A percentile compares a stretch with the other conserved stretches of the same genome.
Evolutionary conservation across 192 early-diverging fungal genomes (phyloP).

Genomic region (Backusella sp.): DNA sequence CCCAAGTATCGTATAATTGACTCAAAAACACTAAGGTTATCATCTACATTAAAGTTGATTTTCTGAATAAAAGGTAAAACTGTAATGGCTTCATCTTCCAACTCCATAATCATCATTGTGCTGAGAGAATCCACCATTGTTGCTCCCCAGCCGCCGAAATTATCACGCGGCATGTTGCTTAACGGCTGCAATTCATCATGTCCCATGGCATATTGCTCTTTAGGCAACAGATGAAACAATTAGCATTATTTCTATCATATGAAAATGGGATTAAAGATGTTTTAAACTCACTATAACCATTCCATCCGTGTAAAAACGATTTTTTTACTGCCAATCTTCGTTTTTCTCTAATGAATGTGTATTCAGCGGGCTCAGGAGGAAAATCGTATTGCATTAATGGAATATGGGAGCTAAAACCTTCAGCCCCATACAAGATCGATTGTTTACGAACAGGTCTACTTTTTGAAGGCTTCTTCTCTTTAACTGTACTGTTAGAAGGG

Average conservation of each 20-base stretch:
- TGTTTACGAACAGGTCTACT: not conserved
- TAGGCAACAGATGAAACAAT: not conserved
- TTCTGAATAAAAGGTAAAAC: conserved; percentile 60
- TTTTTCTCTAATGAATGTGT: conserved; percentile 13
- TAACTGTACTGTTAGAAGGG: not conserved
- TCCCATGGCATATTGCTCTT: conserved; percentile 67
- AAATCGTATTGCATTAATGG: conserved; percentile 25
- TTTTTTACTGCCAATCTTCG: conserved; percentile 49
- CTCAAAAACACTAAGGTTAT: conserved; percentile 77
- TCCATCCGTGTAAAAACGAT: conserved; percentile 71
- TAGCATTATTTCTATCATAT: not conserved
- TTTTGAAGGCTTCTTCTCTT: too few relatives aligned
- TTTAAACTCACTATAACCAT: conserved; percentile 58
- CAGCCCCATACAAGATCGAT: not conserved
- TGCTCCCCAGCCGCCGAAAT: conserved; percentile 58
- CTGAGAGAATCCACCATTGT: conserved; percentile 87
- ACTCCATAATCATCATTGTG: conserved; percentile 82
- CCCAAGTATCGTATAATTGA: conserved; percentile 77
- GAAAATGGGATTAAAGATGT: not conserved
- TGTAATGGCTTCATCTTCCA: conserved; percentile 71
- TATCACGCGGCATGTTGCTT: conserved; percentile 21
- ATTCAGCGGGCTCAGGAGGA: conserved; percentile 9
- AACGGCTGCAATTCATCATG: conserved; percentile 64
- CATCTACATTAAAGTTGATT: conserved; percentile 43
- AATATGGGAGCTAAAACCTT: not conserved